These are phyloP conservation scores for Pleodorina starrii DNA, from an alignment of 139 green algal genomes.

Conservation along the genomic window DNA sequence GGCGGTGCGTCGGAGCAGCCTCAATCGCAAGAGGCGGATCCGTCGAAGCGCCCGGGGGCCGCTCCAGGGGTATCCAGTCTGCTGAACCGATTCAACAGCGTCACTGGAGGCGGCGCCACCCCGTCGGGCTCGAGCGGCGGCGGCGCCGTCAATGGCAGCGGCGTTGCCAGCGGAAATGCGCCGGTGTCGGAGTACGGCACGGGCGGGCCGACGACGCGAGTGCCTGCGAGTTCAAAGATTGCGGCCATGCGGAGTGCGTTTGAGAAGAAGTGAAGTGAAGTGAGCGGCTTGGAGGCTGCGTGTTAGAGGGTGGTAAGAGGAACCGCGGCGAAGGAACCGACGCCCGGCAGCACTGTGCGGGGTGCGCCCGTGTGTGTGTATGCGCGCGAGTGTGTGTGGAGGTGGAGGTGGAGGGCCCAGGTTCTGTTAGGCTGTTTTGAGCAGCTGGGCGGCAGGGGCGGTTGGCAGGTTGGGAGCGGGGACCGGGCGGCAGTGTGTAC, in stretches of 20 bases:
- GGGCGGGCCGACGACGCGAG: slow-evolving; percentile 4
- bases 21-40: not conserved
- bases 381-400: no score
- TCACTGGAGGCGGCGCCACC: not conserved
- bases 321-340: no score
- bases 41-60: not conserved
- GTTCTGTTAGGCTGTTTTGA: no score
- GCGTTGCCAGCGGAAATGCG: no score
- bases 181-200: slow-evolving; percentile 10
- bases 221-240: slow-evolving; percentile 28
- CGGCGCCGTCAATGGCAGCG: not conserved
- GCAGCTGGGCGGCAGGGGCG: no score
- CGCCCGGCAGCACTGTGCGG: no score
- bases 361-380: no score
- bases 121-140: not conserved
- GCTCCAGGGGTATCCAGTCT: not conserved
- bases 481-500: no score
- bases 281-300: no score
- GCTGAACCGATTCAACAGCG: slow-evolving; percentile 15
- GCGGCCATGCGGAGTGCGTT: slow-evolving; percentile 32
- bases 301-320: no score
- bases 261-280: slow-evolving; percentile 25
- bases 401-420: no score
- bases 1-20: not conserved
- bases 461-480: no score